These are phyloP conservation scores for Eudorina sp. DNA, from an alignment of 139 green algal genomes.

Conservation along the genomic window DNA sequence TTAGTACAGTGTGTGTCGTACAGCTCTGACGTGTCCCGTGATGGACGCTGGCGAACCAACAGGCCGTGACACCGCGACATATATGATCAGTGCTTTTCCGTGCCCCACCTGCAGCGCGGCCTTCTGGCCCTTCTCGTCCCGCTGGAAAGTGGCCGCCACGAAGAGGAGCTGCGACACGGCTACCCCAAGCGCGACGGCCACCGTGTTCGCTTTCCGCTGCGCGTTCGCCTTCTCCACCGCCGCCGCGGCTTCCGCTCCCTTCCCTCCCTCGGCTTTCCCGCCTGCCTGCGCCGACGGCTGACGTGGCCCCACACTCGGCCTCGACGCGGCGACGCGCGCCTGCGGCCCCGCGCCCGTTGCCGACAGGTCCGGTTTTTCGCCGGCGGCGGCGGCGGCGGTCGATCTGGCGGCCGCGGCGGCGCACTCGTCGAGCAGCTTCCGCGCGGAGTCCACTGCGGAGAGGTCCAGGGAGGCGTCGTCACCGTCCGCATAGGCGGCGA, in stretches of 20 bases:
- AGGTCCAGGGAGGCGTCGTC: neutral
- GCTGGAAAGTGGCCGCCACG: neutral
- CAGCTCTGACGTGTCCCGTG: too few relatives aligned
- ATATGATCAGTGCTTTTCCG: too few relatives aligned
- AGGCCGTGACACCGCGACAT: too few relatives aligned
- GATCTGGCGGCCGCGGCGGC: neutral
- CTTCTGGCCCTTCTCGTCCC: conserved; percentile 3
- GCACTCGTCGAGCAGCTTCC: neutral
- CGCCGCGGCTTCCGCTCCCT: neutral
- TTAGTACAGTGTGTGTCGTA: too few relatives aligned
- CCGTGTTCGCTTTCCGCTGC: neutral
- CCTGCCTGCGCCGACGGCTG: neutral
- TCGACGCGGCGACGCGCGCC: too few relatives aligned
- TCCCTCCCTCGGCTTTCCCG: neutral
- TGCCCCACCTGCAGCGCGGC: conserved; percentile 19
- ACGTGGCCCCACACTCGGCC: too few relatives aligned
- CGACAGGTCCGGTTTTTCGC: neutral
- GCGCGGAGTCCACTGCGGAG: neutral
- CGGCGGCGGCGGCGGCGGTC: too few relatives aligned
- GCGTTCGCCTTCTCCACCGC: neutral
- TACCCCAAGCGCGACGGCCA: neutral
- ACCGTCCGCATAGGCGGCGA: neutral
- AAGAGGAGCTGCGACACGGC: conserved; percentile 29
- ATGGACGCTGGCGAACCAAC: too few relatives aligned
- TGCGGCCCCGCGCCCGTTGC: neutral